Base-by-base conservation (phyloP, 2,329 filamentous ascomycete genomes). In the Aspergillus brasiliensis region DNA sequence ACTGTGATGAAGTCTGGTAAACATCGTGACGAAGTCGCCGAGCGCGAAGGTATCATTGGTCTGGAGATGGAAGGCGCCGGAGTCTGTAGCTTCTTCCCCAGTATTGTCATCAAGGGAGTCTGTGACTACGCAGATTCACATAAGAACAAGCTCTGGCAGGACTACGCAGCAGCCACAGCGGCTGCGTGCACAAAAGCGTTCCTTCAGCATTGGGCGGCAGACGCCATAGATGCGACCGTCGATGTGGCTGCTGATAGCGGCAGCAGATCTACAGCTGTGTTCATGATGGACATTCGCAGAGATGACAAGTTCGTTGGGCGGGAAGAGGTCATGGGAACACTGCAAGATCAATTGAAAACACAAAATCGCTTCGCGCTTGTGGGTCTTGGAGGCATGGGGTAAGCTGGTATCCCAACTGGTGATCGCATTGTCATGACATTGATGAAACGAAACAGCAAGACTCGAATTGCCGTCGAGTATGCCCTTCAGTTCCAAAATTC, bases 401-500 rank as follows among this genome's bases (percentile, higher is more conserved):
- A 23, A 44, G 38, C 25, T 40, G 37, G 8, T 31, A 38, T 58
- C 23, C 27, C 27, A n/a, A 17, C 27, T 8, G 8, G 11, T 21
- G 10, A 47, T n/a, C n/a, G n/a, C n/a, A 46, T 28, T 15, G 38
- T 17, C 11, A n/a, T 6, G 6, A 40, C 11, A n/a, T 28, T 54
- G 15, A 46, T 60, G 13, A 48, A 28, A 25, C 42, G 25, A 40
- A 28, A 51, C 21, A 47, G 68, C 13, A 71, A 71, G 55, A 62
- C 69, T 8, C 67, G 69, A 51, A 44, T 71, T 49, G 69, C 66
- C 5, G 65, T 71, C 51, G 65, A 69, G 49, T 65, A 64, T 48
- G 60, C 64, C 11, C 65, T 65, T 42, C 61, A 60, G 6, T 27
- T 62, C 11, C 58, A 42, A 25, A 61, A 66, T 6, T 51, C 65